phyloP scores from a whole-genome alignment of 1,284 basidiomycete genomes.

The Papiliotrema terrestris region DNA sequence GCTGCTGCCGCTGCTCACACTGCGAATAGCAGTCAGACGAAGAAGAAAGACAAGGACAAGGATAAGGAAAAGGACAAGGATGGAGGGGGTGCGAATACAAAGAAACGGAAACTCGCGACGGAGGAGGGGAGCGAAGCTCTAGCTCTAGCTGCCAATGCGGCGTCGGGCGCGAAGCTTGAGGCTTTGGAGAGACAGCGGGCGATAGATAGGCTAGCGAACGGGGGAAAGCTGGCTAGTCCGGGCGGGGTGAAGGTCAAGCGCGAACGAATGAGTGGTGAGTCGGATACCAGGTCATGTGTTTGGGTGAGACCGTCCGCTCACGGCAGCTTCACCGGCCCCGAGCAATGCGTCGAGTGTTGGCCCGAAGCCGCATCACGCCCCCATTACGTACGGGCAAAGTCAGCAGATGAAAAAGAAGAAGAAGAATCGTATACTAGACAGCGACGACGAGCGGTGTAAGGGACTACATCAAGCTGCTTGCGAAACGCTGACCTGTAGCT shows the following conservation, averaged over 20 bases:
- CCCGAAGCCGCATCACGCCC: constrained; percentile 18
- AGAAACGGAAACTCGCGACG: constrained; percentile 58
- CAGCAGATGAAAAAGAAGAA: constrained; percentile 75
- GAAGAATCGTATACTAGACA: constrained; percentile 65
- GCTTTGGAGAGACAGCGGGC: constrained; percentile 23
- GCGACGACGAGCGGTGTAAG: constrained; percentile 69
- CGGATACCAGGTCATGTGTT: neutral
- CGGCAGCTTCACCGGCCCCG: constrained; percentile 36
- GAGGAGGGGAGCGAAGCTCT: constrained; percentile 61
- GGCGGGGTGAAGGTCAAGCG: constrained; percentile 31
- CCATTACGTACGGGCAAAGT: constrained; percentile 29
- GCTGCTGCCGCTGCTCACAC: no score
- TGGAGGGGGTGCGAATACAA: constrained; percentile 31
- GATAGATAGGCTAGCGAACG: neutral
- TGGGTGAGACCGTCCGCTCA: neutral
- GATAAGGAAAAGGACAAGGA: constrained; percentile 57
- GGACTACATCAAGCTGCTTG: neutral
- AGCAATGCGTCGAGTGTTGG: constrained; percentile 37
- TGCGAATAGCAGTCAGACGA: constrained; percentile 54
- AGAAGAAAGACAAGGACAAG: constrained; percentile 64
- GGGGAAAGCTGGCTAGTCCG: constrained; percentile 19
- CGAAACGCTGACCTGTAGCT: neutral
- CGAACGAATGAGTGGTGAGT: constrained; percentile 35
- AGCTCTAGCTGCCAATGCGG: constrained; percentile 32
- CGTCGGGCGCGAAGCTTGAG: constrained; percentile 28